phyloP scores from a whole-genome alignment of 257 asterid species.

The Solanum microdontum region DNA sequence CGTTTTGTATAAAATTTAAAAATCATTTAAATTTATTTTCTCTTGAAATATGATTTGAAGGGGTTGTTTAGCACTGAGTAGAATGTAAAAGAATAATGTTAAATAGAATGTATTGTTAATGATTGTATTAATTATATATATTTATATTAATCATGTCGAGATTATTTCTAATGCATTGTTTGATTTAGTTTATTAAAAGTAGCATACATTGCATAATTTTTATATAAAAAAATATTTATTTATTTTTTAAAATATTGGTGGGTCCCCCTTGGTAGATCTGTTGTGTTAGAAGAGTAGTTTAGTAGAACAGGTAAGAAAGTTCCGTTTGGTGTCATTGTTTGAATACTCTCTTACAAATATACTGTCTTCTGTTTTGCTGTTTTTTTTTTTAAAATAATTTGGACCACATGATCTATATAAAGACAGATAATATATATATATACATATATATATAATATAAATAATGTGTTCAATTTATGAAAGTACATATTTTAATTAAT shows the following conservation, averaged over 20 bases:
- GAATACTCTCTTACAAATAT: background rate
- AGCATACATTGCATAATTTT: too few species aligned
- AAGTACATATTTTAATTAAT: too few species aligned
- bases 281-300: background rate
- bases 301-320: background rate
- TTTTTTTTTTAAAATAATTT: background rate
- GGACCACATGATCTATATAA: background rate
- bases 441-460: too few species aligned
- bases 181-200: too few species aligned
- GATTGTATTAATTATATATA: too few species aligned
- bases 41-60: too few species aligned
- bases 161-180: too few species aligned
- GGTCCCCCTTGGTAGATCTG: background rate
- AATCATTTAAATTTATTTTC: background rate
- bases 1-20: background rate
- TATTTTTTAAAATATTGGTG: background rate
- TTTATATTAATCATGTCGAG: too few species aligned
- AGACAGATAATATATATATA: background rate
- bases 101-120: too few species aligned
- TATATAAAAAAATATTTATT: too few species aligned
- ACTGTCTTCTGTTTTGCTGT: background rate
- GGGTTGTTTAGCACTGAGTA: background rate
- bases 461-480: too few species aligned
- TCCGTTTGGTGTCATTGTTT: background rate
- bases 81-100: background rate